phyloP scores from a whole-genome alignment of 352 stramenopile genomes.

The Phytophthora macrochlamydospora region DNA sequence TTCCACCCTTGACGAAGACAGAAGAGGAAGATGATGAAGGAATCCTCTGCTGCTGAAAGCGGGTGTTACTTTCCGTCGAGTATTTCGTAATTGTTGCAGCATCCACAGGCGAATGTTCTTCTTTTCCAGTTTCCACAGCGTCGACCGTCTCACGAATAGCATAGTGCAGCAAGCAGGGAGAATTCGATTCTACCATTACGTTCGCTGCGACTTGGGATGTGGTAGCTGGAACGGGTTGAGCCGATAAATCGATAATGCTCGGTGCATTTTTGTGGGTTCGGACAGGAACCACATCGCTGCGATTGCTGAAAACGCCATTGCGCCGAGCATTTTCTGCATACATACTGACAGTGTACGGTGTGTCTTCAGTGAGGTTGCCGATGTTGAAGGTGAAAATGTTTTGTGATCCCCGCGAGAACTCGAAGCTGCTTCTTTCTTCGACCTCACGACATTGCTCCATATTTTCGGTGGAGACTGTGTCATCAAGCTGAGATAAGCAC shows the following conservation, averaged over 20 bases:
- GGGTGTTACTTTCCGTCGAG: conserved; percentile 11
- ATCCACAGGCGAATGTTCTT: conserved; percentile 6
- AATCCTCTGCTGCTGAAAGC: conserved; percentile 25
- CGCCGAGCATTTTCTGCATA: conserved; percentile 62
- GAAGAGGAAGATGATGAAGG: conserved; percentile 21
- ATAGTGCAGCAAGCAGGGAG: conserved; percentile 57
- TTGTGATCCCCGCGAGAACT: conserved; percentile 18
- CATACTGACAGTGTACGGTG: conserved; percentile 43
- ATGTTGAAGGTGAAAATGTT: conserved; percentile 47
- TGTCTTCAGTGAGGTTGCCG: conserved; percentile 62
- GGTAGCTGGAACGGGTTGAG: conserved; percentile 33
- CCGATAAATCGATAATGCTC: conserved; percentile 16
- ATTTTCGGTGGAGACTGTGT: not conserved
- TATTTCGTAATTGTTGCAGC: conserved; percentile 24
- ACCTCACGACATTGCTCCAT: conserved; percentile 39
- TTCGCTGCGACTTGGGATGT: conserved; percentile 39
- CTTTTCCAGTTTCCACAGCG: conserved; percentile 2
- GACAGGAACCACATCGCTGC: conserved; percentile 20
- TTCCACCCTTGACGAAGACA: conserved; percentile 17
- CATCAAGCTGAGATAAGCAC: conserved; percentile 24
- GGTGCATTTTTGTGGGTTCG: conserved; percentile 56
- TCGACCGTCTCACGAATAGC: conserved; percentile 24
- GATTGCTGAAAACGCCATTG: conserved; percentile 60
- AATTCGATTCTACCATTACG: conserved; percentile 24
- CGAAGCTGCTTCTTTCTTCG: conserved; percentile 25